Conservation (phyloP, 2,329 filamentous ascomycete genomes). For the Fusarium sp. region DNA sequence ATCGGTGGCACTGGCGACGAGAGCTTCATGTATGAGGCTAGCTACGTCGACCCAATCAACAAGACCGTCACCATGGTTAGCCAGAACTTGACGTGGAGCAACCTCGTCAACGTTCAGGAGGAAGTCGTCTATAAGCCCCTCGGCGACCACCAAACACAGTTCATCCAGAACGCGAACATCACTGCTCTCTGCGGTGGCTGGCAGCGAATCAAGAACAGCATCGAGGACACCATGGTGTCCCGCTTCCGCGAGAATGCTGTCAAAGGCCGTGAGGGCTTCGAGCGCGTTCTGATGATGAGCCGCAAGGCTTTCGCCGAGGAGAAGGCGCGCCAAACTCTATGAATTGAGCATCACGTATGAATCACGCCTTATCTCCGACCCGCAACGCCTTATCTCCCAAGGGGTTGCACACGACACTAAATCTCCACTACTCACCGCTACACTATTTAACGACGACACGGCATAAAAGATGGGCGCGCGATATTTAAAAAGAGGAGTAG, state of each 20-base stretch:
- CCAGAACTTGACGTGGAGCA: slow-evolving; percentile 92
- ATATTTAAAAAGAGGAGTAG: slow-evolving; percentile 23
- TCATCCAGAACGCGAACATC: slow-evolving; percentile 90
- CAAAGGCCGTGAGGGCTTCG: slow-evolving; percentile 93
- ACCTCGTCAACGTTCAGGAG: slow-evolving; percentile 91
- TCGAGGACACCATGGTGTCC: slow-evolving; percentile 90
- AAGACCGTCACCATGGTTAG: slow-evolving; percentile 97
- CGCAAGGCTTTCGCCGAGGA: slow-evolving; percentile 91
- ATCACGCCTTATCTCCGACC: slow-evolving; percentile 4
- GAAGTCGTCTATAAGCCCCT: slow-evolving; percentile 85
- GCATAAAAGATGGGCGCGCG: slow-evolving; percentile 36
- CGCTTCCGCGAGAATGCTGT: slow-evolving; percentile 91
- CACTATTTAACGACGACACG: slow-evolving; percentile 36
- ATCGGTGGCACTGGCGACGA: slow-evolving; percentile 79
- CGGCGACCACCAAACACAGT: slow-evolving; percentile 72
- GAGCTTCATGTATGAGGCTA: slow-evolving; percentile 92
- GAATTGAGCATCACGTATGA: slow-evolving; percentile 2
- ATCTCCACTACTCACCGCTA: slow-evolving; percentile 40
- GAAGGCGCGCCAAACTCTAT: slow-evolving; percentile 63
- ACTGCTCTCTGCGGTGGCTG: slow-evolving; percentile 95
- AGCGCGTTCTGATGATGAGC: slow-evolving; percentile 93
- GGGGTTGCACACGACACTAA: slow-evolving; percentile 25
- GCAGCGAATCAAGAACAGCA: slow-evolving; percentile 95
- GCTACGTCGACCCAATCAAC: slow-evolving; percentile 84
- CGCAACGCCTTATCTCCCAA: slow-evolving; percentile 7